phyloP scores from a whole-genome alignment of 2,329 filamentous ascomycete genomes.

The Diaporthe citri region DNA sequence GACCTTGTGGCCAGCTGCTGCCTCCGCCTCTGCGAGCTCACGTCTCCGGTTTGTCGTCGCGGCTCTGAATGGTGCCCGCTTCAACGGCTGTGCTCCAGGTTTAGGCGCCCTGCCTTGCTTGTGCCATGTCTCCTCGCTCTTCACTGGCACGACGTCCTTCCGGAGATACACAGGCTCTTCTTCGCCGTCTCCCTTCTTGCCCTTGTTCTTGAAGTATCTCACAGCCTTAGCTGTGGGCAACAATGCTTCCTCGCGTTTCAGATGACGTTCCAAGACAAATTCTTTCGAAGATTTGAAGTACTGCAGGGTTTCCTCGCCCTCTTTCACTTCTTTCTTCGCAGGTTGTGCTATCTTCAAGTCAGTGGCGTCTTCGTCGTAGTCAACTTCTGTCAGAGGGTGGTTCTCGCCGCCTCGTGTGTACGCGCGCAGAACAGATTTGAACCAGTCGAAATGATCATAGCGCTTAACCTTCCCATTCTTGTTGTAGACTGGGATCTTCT shows the following conservation, averaged over 20 bases:
- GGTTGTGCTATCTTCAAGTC: conserved; percentile 81
- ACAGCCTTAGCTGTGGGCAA: conserved; percentile 76
- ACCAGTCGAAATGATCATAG: conserved; percentile 89
- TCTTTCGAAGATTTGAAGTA: conserved; percentile 90
- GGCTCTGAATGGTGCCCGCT: conserved; percentile 89
- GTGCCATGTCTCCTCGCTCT: conserved; percentile 96
- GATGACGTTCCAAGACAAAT: conserved; percentile 85
- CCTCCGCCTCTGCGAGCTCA: conserved; percentile 88
- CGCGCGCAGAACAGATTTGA: conserved; percentile 80
- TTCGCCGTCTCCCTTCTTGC: conserved; percentile 75
- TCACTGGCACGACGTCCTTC: conserved; percentile 84
- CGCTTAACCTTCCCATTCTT: conserved; percentile 81
- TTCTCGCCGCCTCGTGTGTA: conserved; percentile 69
- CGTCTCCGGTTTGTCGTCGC: conserved; percentile 89
- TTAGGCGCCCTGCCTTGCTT: conserved; percentile 89
- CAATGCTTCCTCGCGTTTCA: conserved; percentile 93
- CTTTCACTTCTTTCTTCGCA: conserved; percentile 79
- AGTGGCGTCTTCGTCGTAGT: conserved; percentile 82
- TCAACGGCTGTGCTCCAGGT: conserved; percentile 79
- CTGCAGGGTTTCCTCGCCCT: conserved; percentile 85
- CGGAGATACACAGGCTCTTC: conserved; percentile 86
- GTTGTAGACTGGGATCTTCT: conserved; percentile 86
- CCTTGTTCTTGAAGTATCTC: conserved; percentile 82
- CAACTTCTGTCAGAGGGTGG: conserved; percentile 74
- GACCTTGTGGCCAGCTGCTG: conserved; percentile 83